Percentiles rank a stretch among this genome's conserved stretches.
Conservation (phyloP, 257 asterid species). For the Solanum habrochaites region DNA sequence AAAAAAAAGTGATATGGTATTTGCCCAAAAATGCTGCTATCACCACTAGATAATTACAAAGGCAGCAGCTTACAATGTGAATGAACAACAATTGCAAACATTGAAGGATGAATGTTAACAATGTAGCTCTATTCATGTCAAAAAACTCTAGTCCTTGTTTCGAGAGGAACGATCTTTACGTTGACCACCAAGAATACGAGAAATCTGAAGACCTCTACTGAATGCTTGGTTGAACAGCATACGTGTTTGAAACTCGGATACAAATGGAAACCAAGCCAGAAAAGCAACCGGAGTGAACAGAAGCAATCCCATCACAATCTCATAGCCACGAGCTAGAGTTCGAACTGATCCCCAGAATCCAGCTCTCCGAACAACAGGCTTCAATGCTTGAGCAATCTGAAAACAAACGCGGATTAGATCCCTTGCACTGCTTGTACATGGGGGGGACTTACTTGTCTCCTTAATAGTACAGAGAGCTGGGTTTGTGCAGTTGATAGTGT, state of each 20-base stretch:
- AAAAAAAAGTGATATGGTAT: not conserved
- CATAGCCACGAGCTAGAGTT: slow-evolving; percentile 86
- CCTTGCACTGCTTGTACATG: not conserved
- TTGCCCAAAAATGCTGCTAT: not conserved
- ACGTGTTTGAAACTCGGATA: slow-evolving; percentile 91
- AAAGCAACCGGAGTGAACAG: slow-evolving; percentile 90
- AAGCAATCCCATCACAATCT: slow-evolving; percentile 79
- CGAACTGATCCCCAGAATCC: slow-evolving; percentile 93
- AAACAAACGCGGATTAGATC: not conserved
- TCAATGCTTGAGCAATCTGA: slow-evolving; percentile 96
- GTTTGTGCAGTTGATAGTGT: not conserved
- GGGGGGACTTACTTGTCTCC: not conserved
- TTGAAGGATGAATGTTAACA: not conserved
- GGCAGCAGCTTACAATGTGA: slow-evolving; percentile 1
- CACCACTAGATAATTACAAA: not conserved
- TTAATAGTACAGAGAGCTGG: not conserved
- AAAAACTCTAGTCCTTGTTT: slow-evolving; percentile 54
- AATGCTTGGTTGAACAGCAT: slow-evolving; percentile 98
- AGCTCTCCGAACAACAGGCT: slow-evolving; percentile 51
- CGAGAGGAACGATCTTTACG: slow-evolving; percentile 77
- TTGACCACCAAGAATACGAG: slow-evolving; percentile 95
- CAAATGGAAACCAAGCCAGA: slow-evolving; percentile 97
- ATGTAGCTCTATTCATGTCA: not conserved
- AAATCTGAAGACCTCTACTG: slow-evolving; percentile 97
- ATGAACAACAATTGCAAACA: not conserved